These are phyloP conservation scores for Pythium periplocum DNA, from an alignment of 352 stramenopile species.

Conservation along the genomic window DNA sequence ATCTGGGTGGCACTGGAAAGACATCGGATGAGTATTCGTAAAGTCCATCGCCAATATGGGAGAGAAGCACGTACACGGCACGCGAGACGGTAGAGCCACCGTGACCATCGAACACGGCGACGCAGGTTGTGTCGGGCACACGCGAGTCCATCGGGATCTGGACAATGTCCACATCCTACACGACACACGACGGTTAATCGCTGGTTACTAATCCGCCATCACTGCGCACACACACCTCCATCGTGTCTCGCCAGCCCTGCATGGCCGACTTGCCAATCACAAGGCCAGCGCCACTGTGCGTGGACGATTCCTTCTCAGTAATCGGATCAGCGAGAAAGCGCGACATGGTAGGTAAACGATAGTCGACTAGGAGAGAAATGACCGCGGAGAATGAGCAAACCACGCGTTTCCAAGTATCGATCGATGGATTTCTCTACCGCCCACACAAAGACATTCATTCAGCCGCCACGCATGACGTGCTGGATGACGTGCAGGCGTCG, in stretches of 20 bases:
- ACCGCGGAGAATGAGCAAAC: no score
- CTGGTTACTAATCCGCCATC: no score
- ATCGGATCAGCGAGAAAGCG: constrained; percentile 82
- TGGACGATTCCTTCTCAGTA: constrained; percentile 61
- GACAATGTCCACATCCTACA: constrained; percentile 71
- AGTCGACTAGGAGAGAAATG: no score
- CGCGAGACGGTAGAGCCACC: constrained; percentile 62
- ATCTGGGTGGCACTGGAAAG: constrained; percentile 62
- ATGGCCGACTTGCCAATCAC: constrained; percentile 67
- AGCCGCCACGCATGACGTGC: no score
- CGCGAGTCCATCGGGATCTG: constrained; percentile 54
- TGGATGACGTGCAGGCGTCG: no score
- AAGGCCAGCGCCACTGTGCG: constrained; percentile 36
- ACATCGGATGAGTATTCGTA: not conserved
- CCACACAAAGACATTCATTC: no score
- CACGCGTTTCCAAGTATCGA: no score
- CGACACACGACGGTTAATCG: not conserved
- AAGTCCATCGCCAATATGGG: not conserved
- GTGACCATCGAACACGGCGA: constrained; percentile 84
- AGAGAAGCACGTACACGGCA: constrained; percentile 47
- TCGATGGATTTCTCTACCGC: no score
- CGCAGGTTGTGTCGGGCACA: constrained; percentile 49
- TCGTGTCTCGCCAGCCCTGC: constrained; percentile 82
- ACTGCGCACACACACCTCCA: constrained; percentile 50
- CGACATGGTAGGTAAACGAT: constrained; percentile 37